Conservation (phyloP, 139 green algal species). For the Chlorella sp. region DNA sequence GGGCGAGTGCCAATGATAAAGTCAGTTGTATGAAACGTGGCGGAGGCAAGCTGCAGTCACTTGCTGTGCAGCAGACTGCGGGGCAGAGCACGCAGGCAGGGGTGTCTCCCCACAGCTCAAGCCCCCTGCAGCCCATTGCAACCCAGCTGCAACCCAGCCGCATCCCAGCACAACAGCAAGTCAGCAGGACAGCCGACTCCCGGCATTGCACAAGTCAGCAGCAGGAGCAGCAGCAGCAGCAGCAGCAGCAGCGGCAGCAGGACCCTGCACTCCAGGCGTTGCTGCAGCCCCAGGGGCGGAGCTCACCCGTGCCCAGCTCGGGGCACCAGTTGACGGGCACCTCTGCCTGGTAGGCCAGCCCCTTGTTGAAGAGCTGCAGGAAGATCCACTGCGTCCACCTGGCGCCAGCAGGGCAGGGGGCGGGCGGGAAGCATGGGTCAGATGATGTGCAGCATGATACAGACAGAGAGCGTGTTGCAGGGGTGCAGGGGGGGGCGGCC, state of each 20-base stretch:
- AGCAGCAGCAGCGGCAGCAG: background rate
- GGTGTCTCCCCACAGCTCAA: background rate
- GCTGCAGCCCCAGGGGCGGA: background rate
- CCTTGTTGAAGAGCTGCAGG: constrained; percentile 92
- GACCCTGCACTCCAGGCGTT: background rate
- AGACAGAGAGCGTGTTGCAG: too few species aligned
- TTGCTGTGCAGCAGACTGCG: background rate
- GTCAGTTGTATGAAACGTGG: too few species aligned
- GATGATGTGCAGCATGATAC: too few species aligned
- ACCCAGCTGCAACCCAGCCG: background rate
- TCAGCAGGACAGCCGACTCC: too few species aligned
- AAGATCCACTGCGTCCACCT: constrained; percentile 99
- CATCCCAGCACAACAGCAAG: background rate
- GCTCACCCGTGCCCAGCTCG: constrained; percentile 72
- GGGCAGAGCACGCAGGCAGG: background rate
- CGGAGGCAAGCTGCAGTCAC: background rate
- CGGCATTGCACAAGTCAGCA: background rate
- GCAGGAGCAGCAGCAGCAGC: background rate
- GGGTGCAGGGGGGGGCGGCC: too few species aligned
- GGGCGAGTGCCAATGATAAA: too few species aligned
- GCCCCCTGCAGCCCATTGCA: background rate
- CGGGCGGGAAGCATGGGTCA: too few species aligned
- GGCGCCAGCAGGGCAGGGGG: constrained; percentile 16
- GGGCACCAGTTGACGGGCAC: constrained; percentile 99
- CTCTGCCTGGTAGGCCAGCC: constrained; percentile 97